Percentiles rank a stretch among this genome's conserved stretches.
These are phyloP conservation scores for Protomyces pachydermus DNA, from an alignment of 1,139 yeast species.

Conservation along the genomic window DNA sequence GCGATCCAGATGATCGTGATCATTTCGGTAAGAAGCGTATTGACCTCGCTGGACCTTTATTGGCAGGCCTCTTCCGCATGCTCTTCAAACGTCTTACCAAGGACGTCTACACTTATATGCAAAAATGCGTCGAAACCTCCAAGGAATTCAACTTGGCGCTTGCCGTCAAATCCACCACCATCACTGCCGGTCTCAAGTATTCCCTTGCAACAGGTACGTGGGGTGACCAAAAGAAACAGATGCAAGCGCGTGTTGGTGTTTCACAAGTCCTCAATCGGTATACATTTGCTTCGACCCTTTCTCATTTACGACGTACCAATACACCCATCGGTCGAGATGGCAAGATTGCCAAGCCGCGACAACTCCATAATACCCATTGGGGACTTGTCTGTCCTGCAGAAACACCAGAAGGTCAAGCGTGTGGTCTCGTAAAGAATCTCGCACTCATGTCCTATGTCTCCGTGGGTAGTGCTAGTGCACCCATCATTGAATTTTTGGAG, in stretches of 20 bases:
- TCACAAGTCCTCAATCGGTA: constrained; percentile 97
- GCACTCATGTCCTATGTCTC: constrained; percentile 96
- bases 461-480: constrained; percentile 96
- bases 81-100: constrained; percentile 88
- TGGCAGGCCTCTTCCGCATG: constrained; percentile 91
- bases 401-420: constrained; percentile 99
- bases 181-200: constrained; percentile 94
- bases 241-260: constrained; percentile 98
- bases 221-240: constrained; percentile 99
- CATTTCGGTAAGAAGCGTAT: constrained; percentile 97
- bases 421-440: constrained; percentile 95
- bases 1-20: constrained; percentile 98
- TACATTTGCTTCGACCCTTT: constrained; percentile 92
- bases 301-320: constrained; percentile 97
- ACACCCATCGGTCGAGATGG: constrained; percentile 99
- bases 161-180: constrained; percentile 94
- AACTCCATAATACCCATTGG: constrained; percentile 98
- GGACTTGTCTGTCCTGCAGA: constrained; percentile 99
- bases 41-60: constrained; percentile 95
- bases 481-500: constrained; percentile 84
- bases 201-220: constrained; percentile 99
- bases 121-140: constrained; percentile 96
- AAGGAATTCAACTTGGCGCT: constrained; percentile 92
- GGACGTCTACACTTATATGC: constrained; percentile 97
- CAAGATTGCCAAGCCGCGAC: constrained; percentile 96